Percentiles rank a stretch among this genome's conserved stretches.
Evolutionary conservation across 306 rosid species (phyloP).

Genomic region (Mucuna pruriens): DNA sequence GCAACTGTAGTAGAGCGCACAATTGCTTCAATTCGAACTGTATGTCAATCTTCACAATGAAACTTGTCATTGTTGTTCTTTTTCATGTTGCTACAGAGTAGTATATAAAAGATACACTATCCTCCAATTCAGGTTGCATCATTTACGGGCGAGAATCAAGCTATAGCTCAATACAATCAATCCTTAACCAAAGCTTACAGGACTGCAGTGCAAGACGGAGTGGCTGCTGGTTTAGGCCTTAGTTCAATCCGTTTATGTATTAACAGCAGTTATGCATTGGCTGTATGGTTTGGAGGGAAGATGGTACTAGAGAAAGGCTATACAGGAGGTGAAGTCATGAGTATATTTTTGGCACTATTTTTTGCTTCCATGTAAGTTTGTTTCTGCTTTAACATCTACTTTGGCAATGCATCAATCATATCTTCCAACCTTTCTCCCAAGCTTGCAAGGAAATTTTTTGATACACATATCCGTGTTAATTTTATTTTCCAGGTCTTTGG

Average conservation of each 20-base stretch:
- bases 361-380: conserved; percentile 68
- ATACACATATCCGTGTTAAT: background rate
- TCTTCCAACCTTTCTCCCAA: conserved; percentile 7
- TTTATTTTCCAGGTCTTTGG: conserved; percentile 49
- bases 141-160: conserved; percentile 73
- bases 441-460: background rate
- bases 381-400: conserved; percentile 1
- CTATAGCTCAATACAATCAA: conserved; percentile 57
- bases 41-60: conserved; percentile 33
- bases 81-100: background rate
- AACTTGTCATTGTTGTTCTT: conserved; percentile 1
- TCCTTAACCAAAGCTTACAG: conserved; percentile 63
- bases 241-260: conserved; percentile 51
- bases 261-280: conserved; percentile 59
- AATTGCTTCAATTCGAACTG: conserved; percentile 75
- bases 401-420: conserved; percentile 2
- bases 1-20: conserved; percentile 69
- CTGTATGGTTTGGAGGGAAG: conserved; percentile 75
- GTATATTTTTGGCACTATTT: conserved; percentile 57
- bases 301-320: conserved; percentile 73
- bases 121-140: conserved; percentile 65
- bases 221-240: conserved; percentile 65
- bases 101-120: conserved; percentile 11
- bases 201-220: conserved; percentile 65
- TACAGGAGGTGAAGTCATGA: conserved; percentile 63